Base-by-base conservation (phyloP, 768 basidiomycete genomes). In the Lentinula raphanica region DNA sequence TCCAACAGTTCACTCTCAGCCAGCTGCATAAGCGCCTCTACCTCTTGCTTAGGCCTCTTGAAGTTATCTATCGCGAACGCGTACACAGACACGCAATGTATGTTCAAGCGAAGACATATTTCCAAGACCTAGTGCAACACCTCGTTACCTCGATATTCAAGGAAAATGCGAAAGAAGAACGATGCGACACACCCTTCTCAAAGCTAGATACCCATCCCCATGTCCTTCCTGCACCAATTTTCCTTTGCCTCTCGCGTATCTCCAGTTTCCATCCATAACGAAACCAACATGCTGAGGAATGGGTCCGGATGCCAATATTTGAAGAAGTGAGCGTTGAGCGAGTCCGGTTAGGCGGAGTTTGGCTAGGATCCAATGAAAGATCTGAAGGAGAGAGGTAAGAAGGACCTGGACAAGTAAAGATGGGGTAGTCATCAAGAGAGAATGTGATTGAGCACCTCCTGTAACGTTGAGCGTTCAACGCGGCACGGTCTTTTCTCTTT, bases 41-140 rank as follows among this genome's bases (percentile, higher is more conserved):
- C 93, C 69, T 99, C 97, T 3, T 87, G 87, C 55, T 82, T 76
- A 0, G 88, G 80, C 21, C 97, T 82, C 60, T 91, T 91, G 75
- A 98, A 98, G 73, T 98, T 99, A 65, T 98, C 96, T 60, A 98
- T 94, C 1, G 94, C 84, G 72, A 99, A 99, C n/a, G 94, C 93
- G 65, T 96, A 99, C n/a, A 88, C 91, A 2, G 92, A 87, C 25
- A 98, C 94, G 59, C 89, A 93, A 59, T 76, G 79, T 49, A 99
- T 79, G 12, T 84, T 75, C n/a, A 99, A 79, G 1, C 80, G 76
- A 21, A 96, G 74, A 65, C 95, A 95, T 28, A 94, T 78, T 69
- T 94, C 92, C 17, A 98, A 75, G 56, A 92, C 79, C 95, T 98
- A 61, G 12, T 42, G 17, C 23, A 27, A 21, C 4, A 7, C n/a